Evolutionary conservation across 805 yeast species (phyloP).

Genomic region (Jamesozyma jinghongensis): DNA sequence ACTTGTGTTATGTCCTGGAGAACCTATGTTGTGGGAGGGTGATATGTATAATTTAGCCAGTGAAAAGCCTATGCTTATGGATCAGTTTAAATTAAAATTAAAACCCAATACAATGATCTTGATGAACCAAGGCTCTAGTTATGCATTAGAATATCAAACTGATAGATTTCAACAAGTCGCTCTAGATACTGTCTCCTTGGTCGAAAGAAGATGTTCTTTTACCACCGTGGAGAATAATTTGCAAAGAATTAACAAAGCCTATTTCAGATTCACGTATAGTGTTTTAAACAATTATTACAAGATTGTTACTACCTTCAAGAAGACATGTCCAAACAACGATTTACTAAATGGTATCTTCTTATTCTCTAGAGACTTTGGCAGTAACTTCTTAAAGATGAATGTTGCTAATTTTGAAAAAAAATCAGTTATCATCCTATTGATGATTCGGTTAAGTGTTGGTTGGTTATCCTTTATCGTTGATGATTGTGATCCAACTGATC

Average conservation of each 20-base stretch:
- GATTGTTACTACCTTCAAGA: conserved; percentile 44
- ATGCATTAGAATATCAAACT: conserved; percentile 45
- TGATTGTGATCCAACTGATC: conserved; percentile 88
- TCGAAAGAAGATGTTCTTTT: conserved; percentile 62
- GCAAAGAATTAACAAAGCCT: conserved; percentile 51
- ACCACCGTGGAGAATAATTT: conserved; percentile 67
- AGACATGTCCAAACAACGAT: conserved; percentile 61
- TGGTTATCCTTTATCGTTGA: conserved; percentile 93
- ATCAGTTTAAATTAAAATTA: conserved; percentile 17
- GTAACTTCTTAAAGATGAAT: conserved; percentile 54
- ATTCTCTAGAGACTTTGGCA: conserved; percentile 75
- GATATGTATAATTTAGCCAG: conserved; percentile 47
- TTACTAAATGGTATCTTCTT: conserved; percentile 64
- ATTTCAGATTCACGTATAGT: conserved; percentile 56
- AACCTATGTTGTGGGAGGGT: conserved; percentile 90
- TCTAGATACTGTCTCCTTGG: conserved; percentile 46
- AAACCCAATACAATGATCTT: conserved; percentile 14
- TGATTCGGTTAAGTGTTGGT: conserved; percentile 69
- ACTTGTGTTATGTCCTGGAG: conserved; percentile 64
- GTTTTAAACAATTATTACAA: conserved; percentile 53
- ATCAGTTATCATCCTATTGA: conserved; percentile 57
- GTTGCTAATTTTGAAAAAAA: conserved; percentile 49
- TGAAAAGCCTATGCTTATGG: conserved; percentile 9
- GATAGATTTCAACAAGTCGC: conserved; percentile 49
- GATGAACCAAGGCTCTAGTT: conserved; percentile 50